Percentiles rank a stretch among this genome's conserved stretches.
Conservation (phyloP, 2,329 filamentous ascomycete species). For the Trichoderma sp. region DNA sequence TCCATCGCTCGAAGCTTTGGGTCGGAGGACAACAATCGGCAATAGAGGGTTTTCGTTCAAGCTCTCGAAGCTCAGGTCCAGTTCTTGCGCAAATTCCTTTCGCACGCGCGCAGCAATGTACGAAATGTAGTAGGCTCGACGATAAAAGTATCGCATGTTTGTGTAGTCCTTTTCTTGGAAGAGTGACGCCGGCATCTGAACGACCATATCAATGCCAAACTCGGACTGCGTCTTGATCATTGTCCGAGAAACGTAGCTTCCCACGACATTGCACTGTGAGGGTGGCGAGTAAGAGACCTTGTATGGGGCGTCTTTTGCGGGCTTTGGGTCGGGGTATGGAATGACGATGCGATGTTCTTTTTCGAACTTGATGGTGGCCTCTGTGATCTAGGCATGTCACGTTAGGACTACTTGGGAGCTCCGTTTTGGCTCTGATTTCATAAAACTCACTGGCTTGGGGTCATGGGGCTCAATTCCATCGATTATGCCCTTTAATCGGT, state of each 20-base stretch:
- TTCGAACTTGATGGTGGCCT: conserved; percentile 70
- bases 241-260: conserved; percentile 80
- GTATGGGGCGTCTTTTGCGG: conserved; percentile 76
- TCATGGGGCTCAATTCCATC: conserved; percentile 56
- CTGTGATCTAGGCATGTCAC: conserved; percentile 56
- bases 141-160: conserved; percentile 92
- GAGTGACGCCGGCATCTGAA: conserved; percentile 77
- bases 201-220: conserved; percentile 76
- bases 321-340: conserved; percentile 82
- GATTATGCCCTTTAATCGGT: conserved; percentile 56
- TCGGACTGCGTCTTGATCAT: conserved; percentile 66
- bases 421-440: neutral
- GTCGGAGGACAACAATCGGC: conserved; percentile 62
- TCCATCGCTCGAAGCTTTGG: conserved; percentile 36
- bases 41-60: conserved; percentile 76
- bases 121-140: conserved; percentile 87
- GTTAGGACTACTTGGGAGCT: conserved; percentile 12
- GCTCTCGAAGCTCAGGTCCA: conserved; percentile 65
- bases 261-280: conserved; percentile 79
- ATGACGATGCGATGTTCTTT: conserved; percentile 70
- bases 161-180: conserved; percentile 96
- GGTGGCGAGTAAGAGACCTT: conserved; percentile 80
- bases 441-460: conserved; percentile 52
- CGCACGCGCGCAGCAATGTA: conserved; percentile 75
- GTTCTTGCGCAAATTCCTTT: conserved; percentile 55